Evolutionary conservation across 345 rosid genomes (phyloP).

Genomic region (Boechera stricta): DNA sequence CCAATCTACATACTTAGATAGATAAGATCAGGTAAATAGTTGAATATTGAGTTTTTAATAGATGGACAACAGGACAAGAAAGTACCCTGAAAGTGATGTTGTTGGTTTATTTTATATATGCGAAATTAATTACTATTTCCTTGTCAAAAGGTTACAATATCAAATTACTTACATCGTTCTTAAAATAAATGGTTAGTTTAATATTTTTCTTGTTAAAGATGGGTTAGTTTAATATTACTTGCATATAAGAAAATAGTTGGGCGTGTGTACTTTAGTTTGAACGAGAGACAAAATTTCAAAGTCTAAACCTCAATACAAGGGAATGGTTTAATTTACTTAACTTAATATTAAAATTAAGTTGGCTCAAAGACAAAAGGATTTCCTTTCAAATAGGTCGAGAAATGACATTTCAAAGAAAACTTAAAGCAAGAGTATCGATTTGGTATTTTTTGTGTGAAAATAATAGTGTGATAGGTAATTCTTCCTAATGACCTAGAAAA

Average conservation of each 20-base stretch:
- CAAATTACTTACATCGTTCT: not conserved
- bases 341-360: conserved; percentile 13
- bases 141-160: not conserved
- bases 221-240: conserved; percentile 8
- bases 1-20: not conserved
- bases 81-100: conserved; percentile 21
- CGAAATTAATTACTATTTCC: not conserved
- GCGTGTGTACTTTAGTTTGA: conserved; percentile 28
- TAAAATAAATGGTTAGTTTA: conserved; percentile 10
- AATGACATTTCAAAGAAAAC: not conserved
- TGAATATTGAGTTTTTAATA: conserved; percentile 6
- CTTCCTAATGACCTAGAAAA: not conserved
- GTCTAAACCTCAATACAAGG: conserved; percentile 36
- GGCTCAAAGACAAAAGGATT: conserved; percentile 2
- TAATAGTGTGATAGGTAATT: not conserved
- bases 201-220: not conserved
- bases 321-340: conserved; percentile 15
- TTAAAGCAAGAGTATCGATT: not conserved
- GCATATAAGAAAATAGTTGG: conserved; percentile 6
- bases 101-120: conserved; percentile 2
- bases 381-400: no score
- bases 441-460: not conserved
- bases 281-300: conserved; percentile 24
- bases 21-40: conserved; percentile 9
- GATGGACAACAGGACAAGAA: conserved; percentile 32